Evolutionary conservation across 2,329 filamentous ascomycete genomes (phyloP).

Genomic region (Dichotomopilus funicola): DNA sequence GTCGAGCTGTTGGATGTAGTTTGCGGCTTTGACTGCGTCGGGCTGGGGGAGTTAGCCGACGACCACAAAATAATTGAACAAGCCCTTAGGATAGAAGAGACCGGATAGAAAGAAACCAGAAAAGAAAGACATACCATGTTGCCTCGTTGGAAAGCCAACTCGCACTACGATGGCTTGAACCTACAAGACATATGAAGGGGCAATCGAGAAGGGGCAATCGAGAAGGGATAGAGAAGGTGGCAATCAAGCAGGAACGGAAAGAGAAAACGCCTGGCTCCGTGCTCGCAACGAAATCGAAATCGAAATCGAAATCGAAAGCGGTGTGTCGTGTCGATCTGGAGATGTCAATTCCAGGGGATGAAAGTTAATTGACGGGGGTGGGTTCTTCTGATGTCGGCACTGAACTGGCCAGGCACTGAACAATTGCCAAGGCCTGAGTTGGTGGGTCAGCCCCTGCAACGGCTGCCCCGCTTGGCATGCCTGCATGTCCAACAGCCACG

Average conservation of each 20-base stretch:
- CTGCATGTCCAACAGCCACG: constrained; percentile 5
- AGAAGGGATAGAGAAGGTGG: too few species aligned
- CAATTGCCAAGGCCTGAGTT: neutral
- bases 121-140: constrained; percentile 19
- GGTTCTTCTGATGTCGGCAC: too few species aligned
- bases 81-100: neutral
- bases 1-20: constrained; percentile 78
- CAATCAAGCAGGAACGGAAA: too few species aligned
- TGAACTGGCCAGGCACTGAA: too few species aligned
- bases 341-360: neutral
- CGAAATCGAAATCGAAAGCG: too few species aligned
- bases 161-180: constrained; percentile 24
- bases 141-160: constrained; percentile 20
- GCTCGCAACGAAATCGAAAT: too few species aligned
- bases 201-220: neutral
- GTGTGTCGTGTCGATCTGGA: too few species aligned
- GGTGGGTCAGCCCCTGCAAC: neutral
- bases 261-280: too few species aligned
- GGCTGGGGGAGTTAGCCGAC: constrained; percentile 15
- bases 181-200: constrained; percentile 20
- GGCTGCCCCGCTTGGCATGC: neutral
- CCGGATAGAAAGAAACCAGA: neutral
- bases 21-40: constrained; percentile 64
- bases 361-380: neutral
- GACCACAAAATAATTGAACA: neutral